Conservation (phyloP, 2,329 filamentous ascomycete species). For the Annulohypoxylon truncatum region DNA sequence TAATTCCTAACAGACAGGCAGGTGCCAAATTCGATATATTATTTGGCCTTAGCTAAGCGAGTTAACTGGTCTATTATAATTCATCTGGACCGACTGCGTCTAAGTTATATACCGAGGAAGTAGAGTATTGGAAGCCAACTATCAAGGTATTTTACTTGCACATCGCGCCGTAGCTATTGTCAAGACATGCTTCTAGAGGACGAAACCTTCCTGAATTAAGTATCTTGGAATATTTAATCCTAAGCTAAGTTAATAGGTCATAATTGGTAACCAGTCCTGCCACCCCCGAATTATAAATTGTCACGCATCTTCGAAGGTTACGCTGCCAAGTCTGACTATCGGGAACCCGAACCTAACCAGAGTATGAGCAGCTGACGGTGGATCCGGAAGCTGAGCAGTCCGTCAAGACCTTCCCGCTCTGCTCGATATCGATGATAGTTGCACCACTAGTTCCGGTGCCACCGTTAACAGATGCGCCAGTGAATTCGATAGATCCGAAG, state of each 20-base stretch:
- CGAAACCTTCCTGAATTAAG: not conserved
- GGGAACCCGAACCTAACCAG: not conserved
- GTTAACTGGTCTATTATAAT: too few relatives aligned
- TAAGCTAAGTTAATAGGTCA: not conserved
- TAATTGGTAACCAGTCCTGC: not conserved
- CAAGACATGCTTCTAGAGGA: too few relatives aligned
- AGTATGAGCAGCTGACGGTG: slow-evolving; percentile 46
- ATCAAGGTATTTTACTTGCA: not conserved
- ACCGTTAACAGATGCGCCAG: slow-evolving; percentile 51
- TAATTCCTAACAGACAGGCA: too few relatives aligned
- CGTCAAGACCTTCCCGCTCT: slow-evolving; percentile 55
- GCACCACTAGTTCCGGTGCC: slow-evolving; percentile 54
- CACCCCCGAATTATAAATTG: not conserved
- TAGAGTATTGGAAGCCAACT: too few relatives aligned
- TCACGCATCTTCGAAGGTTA: not conserved
- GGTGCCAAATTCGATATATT: too few relatives aligned
- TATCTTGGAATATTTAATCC: not conserved
- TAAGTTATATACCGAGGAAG: too few relatives aligned
- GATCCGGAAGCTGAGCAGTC: slow-evolving; percentile 45
- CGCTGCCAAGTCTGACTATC: not conserved
- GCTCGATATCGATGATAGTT: slow-evolving; percentile 60
- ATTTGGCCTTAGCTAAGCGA: too few relatives aligned
- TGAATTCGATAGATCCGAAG: slow-evolving; percentile 60
- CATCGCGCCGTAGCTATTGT: not conserved
- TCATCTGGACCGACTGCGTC: too few relatives aligned